Conservation (phyloP, 805 yeast species). For the Spathaspora boniae region DNA sequence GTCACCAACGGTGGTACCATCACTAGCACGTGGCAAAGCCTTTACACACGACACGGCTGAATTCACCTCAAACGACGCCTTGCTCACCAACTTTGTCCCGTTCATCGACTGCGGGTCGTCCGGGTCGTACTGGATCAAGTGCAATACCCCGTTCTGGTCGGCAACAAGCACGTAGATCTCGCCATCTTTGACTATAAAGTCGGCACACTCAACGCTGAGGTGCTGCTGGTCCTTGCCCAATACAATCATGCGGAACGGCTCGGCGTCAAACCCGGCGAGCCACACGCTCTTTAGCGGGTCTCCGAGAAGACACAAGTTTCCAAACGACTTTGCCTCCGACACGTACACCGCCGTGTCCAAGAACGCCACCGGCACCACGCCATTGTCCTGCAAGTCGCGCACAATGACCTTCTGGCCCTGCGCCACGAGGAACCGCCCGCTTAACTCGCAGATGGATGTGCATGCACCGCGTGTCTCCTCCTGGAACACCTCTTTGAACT, state of each 20-base stretch:
- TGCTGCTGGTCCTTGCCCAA: slow-evolving; percentile 70
- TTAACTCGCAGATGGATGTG: slow-evolving; percentile 68
- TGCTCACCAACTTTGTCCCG: not conserved
- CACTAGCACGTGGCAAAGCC: slow-evolving; percentile 38
- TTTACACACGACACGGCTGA: slow-evolving; percentile 54
- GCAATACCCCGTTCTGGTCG: slow-evolving; percentile 65
- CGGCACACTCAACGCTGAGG: slow-evolving; percentile 67
- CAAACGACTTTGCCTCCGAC: slow-evolving; percentile 75
- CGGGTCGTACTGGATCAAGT: slow-evolving; percentile 83
- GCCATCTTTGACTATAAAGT: slow-evolving; percentile 69
- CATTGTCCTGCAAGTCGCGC: slow-evolving; percentile 81
- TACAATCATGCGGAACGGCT: slow-evolving; percentile 82
- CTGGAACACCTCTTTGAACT: slow-evolving; percentile 65
- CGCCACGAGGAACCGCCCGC: slow-evolving; percentile 77
- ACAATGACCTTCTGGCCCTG: slow-evolving; percentile 85
- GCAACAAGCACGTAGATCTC: slow-evolving; percentile 64
- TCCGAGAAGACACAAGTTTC: slow-evolving; percentile 76
- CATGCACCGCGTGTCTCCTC: slow-evolving; percentile 85
- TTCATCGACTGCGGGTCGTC: slow-evolving; percentile 71
- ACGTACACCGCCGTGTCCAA: slow-evolving; percentile 80
- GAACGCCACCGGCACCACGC: slow-evolving; percentile 92
- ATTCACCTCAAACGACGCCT: slow-evolving; percentile 59
- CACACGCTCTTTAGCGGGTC: slow-evolving; percentile 76
- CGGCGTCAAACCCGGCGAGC: slow-evolving; percentile 88
- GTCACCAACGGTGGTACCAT: slow-evolving; percentile 18